Percentiles rank a stretch among this genome's conserved stretches.
These are phyloP conservation scores for Helichrysum umbraculigerum DNA, from an alignment of 129 eudicot genomes.

Conservation along the genomic window DNA sequence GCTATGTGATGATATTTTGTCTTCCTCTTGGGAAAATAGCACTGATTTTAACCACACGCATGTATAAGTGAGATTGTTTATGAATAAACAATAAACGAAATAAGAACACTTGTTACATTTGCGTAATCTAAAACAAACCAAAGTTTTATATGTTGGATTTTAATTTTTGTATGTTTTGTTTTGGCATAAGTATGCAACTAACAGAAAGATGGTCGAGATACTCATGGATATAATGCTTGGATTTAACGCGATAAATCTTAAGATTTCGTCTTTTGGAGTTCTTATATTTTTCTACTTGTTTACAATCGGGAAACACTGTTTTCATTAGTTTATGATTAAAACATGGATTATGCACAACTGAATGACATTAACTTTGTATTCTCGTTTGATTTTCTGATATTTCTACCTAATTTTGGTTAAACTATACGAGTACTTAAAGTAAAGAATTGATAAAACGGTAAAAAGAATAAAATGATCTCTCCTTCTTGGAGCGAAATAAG, in stretches of 20 bases:
- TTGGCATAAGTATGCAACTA: background rate
- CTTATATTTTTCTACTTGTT: background rate
- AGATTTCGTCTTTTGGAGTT: no score
- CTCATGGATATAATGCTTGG: no score
- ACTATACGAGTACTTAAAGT: no score
- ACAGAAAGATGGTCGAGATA: background rate
- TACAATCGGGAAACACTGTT: no score
- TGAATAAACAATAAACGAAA: background rate
- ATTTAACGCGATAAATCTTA: background rate
- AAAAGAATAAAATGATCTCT: no score
- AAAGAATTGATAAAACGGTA: no score
- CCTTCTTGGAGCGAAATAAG: no score
- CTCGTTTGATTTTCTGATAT: background rate
- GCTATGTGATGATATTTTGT: background rate
- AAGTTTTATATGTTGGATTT: no score
- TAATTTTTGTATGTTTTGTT: background rate
- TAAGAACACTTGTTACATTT: background rate
- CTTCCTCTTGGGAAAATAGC: background rate
- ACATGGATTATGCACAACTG: no score
- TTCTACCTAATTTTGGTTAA: background rate
- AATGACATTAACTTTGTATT: background rate
- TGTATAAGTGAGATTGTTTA: background rate
- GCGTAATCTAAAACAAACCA: background rate
- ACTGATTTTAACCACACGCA: background rate
- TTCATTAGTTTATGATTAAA: no score